phyloP scores from a whole-genome alignment of 257 asterid genomes.

The Ajuga chamaepitys region DNA sequence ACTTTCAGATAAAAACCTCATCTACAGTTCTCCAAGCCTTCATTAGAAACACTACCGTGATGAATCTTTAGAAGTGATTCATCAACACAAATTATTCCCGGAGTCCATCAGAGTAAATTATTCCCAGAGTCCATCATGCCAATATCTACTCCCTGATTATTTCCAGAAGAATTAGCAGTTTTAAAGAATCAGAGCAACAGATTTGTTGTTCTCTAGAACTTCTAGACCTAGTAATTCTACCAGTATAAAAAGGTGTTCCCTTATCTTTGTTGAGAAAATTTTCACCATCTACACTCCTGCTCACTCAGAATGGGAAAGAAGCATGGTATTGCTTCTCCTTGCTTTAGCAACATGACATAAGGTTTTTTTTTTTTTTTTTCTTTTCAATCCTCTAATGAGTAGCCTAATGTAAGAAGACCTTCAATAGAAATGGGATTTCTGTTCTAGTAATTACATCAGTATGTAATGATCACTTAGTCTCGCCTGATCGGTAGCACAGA shows the following conservation, averaged over 20 bases:
- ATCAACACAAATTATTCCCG: constrained; percentile 18
- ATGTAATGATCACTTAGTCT: constrained; percentile 18
- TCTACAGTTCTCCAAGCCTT: constrained; percentile 16
- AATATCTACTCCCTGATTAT: constrained; percentile 17
- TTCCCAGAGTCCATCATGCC: not conserved
- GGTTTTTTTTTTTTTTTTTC: too few species aligned
- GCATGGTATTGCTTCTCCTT: constrained; percentile 17
- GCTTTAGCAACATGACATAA: constrained; percentile 8
- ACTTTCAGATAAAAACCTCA: constrained; percentile 19
- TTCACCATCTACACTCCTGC: constrained; percentile 4
- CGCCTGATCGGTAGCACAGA: constrained; percentile 23
- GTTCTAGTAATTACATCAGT: constrained; percentile 21
- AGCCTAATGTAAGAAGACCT: constrained; percentile 18
- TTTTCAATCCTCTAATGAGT: constrained; percentile 16
- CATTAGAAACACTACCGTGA: constrained; percentile 20
- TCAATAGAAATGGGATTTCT: constrained; percentile 17
- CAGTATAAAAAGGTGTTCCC: too few species aligned
- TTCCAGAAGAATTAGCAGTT: constrained; percentile 24
- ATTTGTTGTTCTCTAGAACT: constrained; percentile 20
- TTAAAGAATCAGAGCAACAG: constrained; percentile 26
- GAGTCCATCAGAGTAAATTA: constrained; percentile 17
- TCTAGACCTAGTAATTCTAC: too few species aligned
- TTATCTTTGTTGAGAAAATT: too few species aligned
- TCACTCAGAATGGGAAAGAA: constrained; percentile 6
- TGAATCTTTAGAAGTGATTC: constrained; percentile 21